phyloP scores from a whole-genome alignment of 2,329 filamentous ascomycete species.

The Phoma sp. region DNA sequence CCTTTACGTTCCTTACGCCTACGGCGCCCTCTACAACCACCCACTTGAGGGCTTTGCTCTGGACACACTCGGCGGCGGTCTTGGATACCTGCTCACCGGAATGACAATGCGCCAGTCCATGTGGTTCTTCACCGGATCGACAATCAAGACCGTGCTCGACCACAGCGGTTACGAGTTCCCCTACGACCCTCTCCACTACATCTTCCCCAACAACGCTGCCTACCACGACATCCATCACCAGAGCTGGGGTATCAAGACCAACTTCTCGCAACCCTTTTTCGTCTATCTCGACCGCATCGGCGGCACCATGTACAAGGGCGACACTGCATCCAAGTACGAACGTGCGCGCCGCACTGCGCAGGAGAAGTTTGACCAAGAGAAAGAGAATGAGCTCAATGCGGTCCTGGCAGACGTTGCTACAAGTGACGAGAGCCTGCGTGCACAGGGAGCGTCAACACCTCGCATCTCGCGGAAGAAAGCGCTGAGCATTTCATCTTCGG shows the following conservation, averaged over 20 bases:
- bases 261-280: conserved; percentile 91
- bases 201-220: conserved; percentile 92
- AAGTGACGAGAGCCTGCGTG: conserved; percentile 33
- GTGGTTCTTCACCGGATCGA: conserved; percentile 86
- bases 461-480: conserved; percentile 54
- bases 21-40: conserved; percentile 96
- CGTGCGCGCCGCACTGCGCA: conserved; percentile 63
- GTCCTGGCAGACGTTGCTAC: conserved; percentile 24
- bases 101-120: conserved; percentile 89
- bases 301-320: conserved; percentile 80
- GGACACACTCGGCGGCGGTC: conserved; percentile 85
- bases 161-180: conserved; percentile 97
- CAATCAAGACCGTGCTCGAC: conserved; percentile 96
- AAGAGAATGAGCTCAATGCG: conserved; percentile 36
- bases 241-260: conserved; percentile 98
- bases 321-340: conserved; percentile 66
- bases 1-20: conserved; percentile 96
- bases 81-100: conserved; percentile 80
- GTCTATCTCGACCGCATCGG: conserved; percentile 91
- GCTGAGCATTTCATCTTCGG: conserved; percentile 46
- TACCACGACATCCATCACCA: conserved; percentile 99
- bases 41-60: conserved; percentile 92
- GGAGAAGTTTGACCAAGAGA: conserved; percentile 62
- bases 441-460: conserved; percentile 44
- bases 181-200: conserved; percentile 89